Conservation (phyloP, 495 filamentous ascomycete species). For the Penicillium pancosmium region DNA sequence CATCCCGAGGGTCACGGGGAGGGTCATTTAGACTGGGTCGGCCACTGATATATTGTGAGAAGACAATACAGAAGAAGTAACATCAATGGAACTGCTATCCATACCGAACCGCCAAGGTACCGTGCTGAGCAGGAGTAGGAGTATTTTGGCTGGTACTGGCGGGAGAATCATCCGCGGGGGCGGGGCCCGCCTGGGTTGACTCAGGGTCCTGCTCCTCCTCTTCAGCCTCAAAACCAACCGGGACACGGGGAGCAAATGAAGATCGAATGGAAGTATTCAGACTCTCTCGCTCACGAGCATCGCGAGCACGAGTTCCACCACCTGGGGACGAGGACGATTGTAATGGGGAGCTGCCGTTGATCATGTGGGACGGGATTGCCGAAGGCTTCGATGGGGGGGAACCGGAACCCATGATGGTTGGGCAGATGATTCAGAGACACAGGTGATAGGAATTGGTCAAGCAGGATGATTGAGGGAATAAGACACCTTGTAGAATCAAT, state of each 20-base stretch:
- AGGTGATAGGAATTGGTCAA: not conserved
- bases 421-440: constrained; percentile 4
- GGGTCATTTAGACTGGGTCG: constrained; percentile 59
- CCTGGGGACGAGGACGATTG: constrained; percentile 28
- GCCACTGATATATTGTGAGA: constrained; percentile 19
- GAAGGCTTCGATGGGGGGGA: constrained; percentile 46
- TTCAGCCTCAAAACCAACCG: constrained; percentile 40
- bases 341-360: constrained; percentile 51
- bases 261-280: constrained; percentile 56
- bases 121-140: constrained; percentile 11
- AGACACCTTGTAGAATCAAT: not conserved
- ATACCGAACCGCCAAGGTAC: constrained; percentile 36
- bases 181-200: constrained; percentile 12
- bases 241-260: constrained; percentile 48
- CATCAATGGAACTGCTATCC: not conserved
- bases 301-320: constrained; percentile 28
- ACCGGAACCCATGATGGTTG: constrained; percentile 43
- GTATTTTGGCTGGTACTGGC: constrained; percentile 17
- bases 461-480: not conserved
- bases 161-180: constrained; percentile 26
- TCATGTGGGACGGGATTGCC: constrained; percentile 50
- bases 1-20: constrained; percentile 74
- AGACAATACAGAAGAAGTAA: not conserved
- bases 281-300: constrained; percentile 51
- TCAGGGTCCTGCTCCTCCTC: not conserved